These are phyloP conservation scores for Haplosporangium sp. DNA, from an alignment of 371 early-diverging fungal genomes.

Conservation along the genomic window DNA sequence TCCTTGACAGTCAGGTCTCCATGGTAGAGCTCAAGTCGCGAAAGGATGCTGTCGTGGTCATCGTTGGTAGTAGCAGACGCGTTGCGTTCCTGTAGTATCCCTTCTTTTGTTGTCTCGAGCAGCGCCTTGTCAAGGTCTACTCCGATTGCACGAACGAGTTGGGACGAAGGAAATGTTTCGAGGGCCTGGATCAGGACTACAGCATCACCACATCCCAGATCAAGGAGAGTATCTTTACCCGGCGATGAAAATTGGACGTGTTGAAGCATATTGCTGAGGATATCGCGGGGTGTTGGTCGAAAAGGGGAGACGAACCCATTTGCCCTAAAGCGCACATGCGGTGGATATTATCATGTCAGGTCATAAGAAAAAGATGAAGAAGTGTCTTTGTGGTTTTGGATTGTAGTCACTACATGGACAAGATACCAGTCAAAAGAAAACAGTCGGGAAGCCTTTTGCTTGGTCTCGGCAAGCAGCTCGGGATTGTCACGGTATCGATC, in stretches of 20 bases:
- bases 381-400: not conserved
- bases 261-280: slow-evolving; percentile 22
- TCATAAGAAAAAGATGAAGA: not conserved
- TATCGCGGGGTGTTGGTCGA: slow-evolving; percentile 33
- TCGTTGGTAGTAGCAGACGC: not conserved
- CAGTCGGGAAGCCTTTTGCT: slow-evolving; percentile 16
- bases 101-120: slow-evolving; percentile 15
- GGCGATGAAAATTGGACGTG: slow-evolving; percentile 28
- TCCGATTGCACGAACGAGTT: slow-evolving; percentile 27
- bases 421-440: slow-evolving; percentile 50
- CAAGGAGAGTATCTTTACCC: slow-evolving; percentile 9
- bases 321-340: slow-evolving; percentile 20
- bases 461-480: slow-evolving; percentile 25
- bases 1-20: slow-evolving; percentile 28
- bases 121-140: slow-evolving; percentile 39
- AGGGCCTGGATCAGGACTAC: slow-evolving; percentile 41
- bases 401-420: too few species aligned
- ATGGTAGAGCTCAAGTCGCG: slow-evolving; percentile 39
- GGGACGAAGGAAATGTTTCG: slow-evolving; percentile 22
- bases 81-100: slow-evolving; percentile 8
- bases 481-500: slow-evolving; percentile 48
- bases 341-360: not conserved
- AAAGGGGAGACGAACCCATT: slow-evolving; percentile 42
- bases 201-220: slow-evolving; percentile 49
- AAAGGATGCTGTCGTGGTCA: not conserved